A percentile compares a stretch with the other conserved stretches of the same genome.
Conservation (phyloP, 164 flowering plant species). For the Magnolia sinica region DNA sequence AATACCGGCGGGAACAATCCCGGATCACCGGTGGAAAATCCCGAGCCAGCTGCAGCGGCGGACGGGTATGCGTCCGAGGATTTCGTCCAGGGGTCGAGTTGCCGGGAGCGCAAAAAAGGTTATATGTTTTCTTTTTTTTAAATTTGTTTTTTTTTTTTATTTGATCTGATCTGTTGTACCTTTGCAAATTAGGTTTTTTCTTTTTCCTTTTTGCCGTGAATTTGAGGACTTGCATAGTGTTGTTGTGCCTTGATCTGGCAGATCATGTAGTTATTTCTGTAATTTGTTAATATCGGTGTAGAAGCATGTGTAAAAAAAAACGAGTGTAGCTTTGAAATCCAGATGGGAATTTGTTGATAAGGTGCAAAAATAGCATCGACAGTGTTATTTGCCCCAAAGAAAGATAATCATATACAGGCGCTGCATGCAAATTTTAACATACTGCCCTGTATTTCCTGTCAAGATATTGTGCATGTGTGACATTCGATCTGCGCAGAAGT, state of each 20-base stretch:
- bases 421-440: no score
- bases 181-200: not conserved
- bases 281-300: not conserved
- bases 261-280: not conserved
- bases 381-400: not conserved
- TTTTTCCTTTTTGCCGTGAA: not conserved
- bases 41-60: conserved; percentile 43
- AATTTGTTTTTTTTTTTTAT: not conserved
- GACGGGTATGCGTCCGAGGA: conserved; percentile 92
- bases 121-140: not conserved
- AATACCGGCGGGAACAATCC: conserved; percentile 17
- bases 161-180: not conserved
- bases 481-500: no score
- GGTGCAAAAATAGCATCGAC: not conserved
- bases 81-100: conserved; percentile 64
- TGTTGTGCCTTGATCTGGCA: not conserved
- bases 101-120: conserved; percentile 89
- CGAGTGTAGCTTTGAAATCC: not conserved
- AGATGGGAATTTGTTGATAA: not conserved
- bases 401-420: no score
- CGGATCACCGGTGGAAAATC: conserved; percentile 56
- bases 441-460: no score
- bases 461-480: no score
- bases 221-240: not conserved
- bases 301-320: not conserved